phyloP scores from a whole-genome alignment of 2,329 filamentous ascomycete species.

The Triangularia verruculosa region DNA sequence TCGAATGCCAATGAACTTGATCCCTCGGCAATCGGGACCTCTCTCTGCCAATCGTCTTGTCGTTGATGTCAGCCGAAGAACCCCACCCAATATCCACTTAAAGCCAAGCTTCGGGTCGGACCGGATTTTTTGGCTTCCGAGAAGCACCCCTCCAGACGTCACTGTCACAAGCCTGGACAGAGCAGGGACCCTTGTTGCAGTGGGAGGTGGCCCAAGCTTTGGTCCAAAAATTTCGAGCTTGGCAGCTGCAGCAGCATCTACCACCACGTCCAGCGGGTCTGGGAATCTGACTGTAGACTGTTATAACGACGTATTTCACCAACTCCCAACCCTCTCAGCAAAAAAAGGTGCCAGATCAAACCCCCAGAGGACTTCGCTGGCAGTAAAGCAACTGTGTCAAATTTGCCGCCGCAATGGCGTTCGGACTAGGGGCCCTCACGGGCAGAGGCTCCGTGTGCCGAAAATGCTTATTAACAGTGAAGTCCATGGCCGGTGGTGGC shows the following conservation, averaged over 20 bases:
- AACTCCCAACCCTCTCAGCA: not conserved
- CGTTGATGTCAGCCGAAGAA: slow-evolving; percentile 27
- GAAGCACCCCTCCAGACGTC: not conserved
- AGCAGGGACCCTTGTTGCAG: not conserved
- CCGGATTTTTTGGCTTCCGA: slow-evolving; percentile 13
- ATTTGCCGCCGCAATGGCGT: slow-evolving; percentile 18
- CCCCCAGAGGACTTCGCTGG: not conserved
- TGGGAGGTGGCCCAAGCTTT: slow-evolving; percentile 1
- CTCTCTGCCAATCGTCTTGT: slow-evolving; percentile 23
- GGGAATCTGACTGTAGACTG: not conserved
- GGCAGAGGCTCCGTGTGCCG: slow-evolving; percentile 20
- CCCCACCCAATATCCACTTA: slow-evolving; percentile 15
- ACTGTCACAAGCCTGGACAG: not conserved
- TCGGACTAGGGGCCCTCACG: slow-evolving; percentile 16
- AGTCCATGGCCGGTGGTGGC: not conserved
- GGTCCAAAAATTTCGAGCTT: slow-evolving; percentile 1
- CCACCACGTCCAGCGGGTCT: not conserved
- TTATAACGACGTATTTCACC: not conserved
- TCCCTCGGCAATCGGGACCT: slow-evolving; percentile 30
- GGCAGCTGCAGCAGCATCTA: not conserved
- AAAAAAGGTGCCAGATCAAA: not conserved
- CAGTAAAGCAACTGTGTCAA: not conserved
- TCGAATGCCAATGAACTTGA: slow-evolving; percentile 13
- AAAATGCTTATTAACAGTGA: slow-evolving; percentile 15
- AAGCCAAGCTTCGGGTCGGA: not conserved